A percentile compares a stretch with the other conserved stretches of the same genome.
phyloP scores from a whole-genome alignment of 2,329 filamentous ascomycete species.

The Ambrosiella beaveri region DNA sequence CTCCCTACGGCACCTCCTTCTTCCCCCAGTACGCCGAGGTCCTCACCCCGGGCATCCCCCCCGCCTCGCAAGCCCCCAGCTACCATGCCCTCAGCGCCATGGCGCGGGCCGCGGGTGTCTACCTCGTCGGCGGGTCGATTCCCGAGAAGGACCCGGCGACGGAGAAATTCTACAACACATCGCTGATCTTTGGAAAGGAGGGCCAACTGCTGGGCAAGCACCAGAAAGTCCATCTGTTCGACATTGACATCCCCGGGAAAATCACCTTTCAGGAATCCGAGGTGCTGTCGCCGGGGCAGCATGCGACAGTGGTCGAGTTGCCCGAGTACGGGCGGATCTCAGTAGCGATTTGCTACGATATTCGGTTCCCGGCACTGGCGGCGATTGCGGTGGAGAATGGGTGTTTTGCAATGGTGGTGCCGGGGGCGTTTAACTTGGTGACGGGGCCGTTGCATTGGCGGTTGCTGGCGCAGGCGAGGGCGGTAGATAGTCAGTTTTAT shows the following conservation, averaged over 20 bases:
- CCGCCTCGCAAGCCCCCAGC: constrained; percentile 53
- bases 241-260: constrained; percentile 92
- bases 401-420: constrained; percentile 80
- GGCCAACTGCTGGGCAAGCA: constrained; percentile 74
- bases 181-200: constrained; percentile 60
- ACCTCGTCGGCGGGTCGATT: constrained; percentile 81
- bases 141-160: constrained; percentile 51
- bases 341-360: constrained; percentile 91
- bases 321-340: constrained; percentile 78
- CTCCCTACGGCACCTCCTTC: constrained; percentile 77
- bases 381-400: constrained; percentile 72
- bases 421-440: constrained; percentile 91
- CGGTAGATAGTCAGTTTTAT: constrained; percentile 87
- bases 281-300: constrained; percentile 69
- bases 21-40: constrained; percentile 87
- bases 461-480: constrained; percentile 62
- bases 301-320: constrained; percentile 69
- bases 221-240: constrained; percentile 90
- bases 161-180: constrained; percentile 75
- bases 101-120: constrained; percentile 61
- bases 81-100: constrained; percentile 71
- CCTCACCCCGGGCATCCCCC: constrained; percentile 49
- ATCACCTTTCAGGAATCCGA: constrained; percentile 85
- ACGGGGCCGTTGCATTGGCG: constrained; percentile 89
- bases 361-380: constrained; percentile 88